Base-by-base conservation (phyloP, 805 yeast genomes). In the Candida nanaspora region DNA sequence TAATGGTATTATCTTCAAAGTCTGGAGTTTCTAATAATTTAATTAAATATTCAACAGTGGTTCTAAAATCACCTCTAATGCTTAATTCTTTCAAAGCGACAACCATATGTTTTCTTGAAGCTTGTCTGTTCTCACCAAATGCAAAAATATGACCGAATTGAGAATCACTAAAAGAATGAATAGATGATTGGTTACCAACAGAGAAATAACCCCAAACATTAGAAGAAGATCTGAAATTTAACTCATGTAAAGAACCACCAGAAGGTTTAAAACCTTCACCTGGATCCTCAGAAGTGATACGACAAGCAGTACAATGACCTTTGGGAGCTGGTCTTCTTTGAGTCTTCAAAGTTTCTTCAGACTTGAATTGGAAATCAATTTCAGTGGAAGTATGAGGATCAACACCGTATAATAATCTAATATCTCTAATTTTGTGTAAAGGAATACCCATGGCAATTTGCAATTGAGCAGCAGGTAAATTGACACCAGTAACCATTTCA, bases 361-460 rank as follows among this genome's bases (percentile, higher is more conserved):
- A 70, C 46, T 78, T 76, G 68, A 93, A 93, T 48, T 83, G 88
- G 54, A 88, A 93, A 64, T 93, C 98, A 51, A 93, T 86, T 43
- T 80, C 84, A 39, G 96, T 82, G 19, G 91, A 69, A 41, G 94
- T 80, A 57, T 87, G 95, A 40, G 98, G 98, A 62, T 91, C 96
- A 48, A 87, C 94, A 51, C 98, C 98, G 61, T 91, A 93, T 55
- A 85, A 72, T 48, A 86, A 68, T 63, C 99, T 80, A 57, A 93
- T 94, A 61, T 93, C 98, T 55, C 83, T 78, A 54, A 93, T 84
- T 68, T 95, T 78, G 65, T 93, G 94, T 74, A 93, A 80, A 49
- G 98, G 98, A 45, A 93, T 78, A 77, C 99, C 99, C 99, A 93
- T 93, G 48, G 98, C 98, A 66, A 93, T 86, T 69, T 93, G 98